Base-by-base conservation (phyloP, 2,329 filamentous ascomycete genomes). In the Immersiporthe knoxdaviesiana region DNA sequence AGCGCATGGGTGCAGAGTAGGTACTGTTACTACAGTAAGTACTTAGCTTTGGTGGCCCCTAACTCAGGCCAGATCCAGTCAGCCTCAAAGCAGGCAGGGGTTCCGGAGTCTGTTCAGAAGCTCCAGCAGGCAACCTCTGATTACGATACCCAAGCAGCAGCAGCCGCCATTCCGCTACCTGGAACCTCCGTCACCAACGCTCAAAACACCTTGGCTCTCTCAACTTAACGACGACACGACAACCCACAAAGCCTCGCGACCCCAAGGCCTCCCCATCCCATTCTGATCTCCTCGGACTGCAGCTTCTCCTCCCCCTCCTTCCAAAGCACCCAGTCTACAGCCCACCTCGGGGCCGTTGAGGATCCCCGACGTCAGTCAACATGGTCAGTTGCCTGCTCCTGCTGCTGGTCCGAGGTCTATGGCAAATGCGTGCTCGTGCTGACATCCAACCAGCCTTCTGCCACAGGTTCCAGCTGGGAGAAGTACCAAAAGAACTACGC, bases 401-500 rank as follows among this genome's bases (percentile, higher is more conserved):
- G 44, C 30, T 44, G 52, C 32, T 39, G 39, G 30, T 44, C 39
- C 11, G 56, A 16, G 21, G 65, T 41, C 61, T 39, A 62, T 67
- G 66, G 63, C 66, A 75, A 70, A 65, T 8, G 35, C 35, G n/a
- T 72, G 24, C 18, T 56, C 37, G 74, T 77, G 72, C 79, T 74
- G 71, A 76, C 67, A 16, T 39, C 78, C 59, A 84, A 75, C 80
- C 88, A 97, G 94, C 94, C 94, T 87, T 95, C 92, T 85, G 95
- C 96, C 82, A 97, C 92, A 77, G 96, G 96, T 80, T 84, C 87
- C 82, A 93, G 89, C 88, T 99, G 96, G 96, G 96, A 99, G 88
- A 98, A 98, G 86, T 98, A 97, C 87, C 89, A 92, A 84, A 97
- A 98, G 88, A 94, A 91, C 79, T 99, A 93, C 79, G 95, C 91